These are phyloP conservation scores for Lumnitzera racemosa DNA, from an alignment of 345 rosid species.

Conservation along the genomic window DNA sequence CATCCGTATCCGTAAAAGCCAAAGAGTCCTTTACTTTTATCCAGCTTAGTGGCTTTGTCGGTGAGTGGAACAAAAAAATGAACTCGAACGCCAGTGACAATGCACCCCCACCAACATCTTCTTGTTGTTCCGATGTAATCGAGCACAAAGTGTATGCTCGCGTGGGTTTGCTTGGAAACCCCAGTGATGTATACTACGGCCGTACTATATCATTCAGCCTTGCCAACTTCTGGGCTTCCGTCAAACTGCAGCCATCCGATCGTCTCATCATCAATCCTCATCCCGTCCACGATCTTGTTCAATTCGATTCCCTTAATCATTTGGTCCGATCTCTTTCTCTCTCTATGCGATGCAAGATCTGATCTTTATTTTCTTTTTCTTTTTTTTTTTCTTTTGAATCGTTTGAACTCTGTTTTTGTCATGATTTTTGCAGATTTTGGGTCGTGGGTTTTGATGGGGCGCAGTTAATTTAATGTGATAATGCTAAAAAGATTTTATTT, in stretches of 20 bases:
- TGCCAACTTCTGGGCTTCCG: conserved; percentile 73
- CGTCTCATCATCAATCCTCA: conserved; percentile 66
- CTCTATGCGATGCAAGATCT: neutral
- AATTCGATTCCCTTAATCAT: conserved; percentile 57
- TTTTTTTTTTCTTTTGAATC: too few species aligned
- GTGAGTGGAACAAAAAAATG: too few species aligned
- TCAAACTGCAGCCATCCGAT: conserved; percentile 52
- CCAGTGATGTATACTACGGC: conserved; percentile 73
- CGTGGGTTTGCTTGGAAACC: conserved; percentile 65
- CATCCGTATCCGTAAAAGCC: too few species aligned
- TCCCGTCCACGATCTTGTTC: conserved; percentile 70
- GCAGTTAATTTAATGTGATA: too few species aligned
- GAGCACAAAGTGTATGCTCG: conserved; percentile 59
- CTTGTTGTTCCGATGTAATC: conserved; percentile 13
- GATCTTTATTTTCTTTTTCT: neutral
- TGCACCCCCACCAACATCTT: neutral
- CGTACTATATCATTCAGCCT: conserved; percentile 57
- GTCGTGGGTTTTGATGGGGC: too few species aligned
- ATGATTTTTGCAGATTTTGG: too few species aligned
- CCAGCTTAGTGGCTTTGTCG: too few species aligned
- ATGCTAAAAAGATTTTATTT: too few species aligned
- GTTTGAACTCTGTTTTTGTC: too few species aligned
- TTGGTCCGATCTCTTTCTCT: conserved; percentile 28
- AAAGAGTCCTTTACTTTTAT: too few species aligned
- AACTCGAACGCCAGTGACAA: neutral